Conservation (phyloP, 768 basidiomycete genomes). For the Boletus insuetus region DNA sequence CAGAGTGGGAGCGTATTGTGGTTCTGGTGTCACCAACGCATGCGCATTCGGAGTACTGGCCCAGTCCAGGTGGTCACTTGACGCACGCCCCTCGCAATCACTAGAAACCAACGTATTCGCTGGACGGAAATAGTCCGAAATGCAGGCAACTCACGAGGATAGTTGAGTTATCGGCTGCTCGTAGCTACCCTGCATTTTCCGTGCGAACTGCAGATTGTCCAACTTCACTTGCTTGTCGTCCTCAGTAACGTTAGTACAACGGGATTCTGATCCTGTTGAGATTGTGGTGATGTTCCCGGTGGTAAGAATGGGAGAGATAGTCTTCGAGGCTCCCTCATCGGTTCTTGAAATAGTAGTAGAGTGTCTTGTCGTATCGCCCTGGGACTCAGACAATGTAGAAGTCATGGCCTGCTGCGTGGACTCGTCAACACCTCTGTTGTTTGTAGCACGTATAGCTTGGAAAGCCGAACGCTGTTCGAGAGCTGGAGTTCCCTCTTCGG, state of each 20-base stretch:
- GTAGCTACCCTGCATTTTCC: background rate
- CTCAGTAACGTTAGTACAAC: background rate
- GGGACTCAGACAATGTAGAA: background rate
- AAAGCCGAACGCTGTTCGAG: background rate
- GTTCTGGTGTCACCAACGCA: background rate
- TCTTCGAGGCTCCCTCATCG: no score
- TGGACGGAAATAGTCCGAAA: background rate
- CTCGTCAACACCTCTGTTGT: background rate
- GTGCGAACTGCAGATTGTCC: background rate
- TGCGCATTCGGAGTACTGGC: background rate
- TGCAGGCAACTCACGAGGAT: conserved; percentile 1
- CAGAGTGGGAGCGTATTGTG: background rate
- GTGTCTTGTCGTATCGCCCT: no score
- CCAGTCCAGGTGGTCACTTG: background rate
- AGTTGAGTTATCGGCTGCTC: background rate
- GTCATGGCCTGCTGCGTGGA: background rate
- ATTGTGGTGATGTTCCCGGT: no score
- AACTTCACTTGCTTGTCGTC: background rate
- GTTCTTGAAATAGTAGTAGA: no score
- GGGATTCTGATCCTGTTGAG: background rate
- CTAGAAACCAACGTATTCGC: background rate
- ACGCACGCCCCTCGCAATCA: background rate
- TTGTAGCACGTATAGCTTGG: background rate
- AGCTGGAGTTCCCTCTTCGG: background rate
- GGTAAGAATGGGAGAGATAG: no score